Conservation (phyloP, 1,284 basidiomycete species). For the Paramarasmius palmivorus region DNA sequence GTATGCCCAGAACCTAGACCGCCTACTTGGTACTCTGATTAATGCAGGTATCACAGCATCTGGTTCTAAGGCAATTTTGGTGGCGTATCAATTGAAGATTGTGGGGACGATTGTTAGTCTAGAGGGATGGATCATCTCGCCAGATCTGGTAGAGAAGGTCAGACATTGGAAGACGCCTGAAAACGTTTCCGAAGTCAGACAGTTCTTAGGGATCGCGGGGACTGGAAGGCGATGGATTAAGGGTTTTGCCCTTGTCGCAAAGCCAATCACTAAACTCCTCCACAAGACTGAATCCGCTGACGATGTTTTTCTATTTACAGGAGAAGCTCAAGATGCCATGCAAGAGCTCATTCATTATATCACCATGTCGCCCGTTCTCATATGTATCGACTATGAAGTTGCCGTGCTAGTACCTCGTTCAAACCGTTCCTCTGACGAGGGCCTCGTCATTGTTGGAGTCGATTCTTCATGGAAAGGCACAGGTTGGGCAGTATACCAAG, state of each 20-base stretch:
- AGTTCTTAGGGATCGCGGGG: slow-evolving; percentile 32
- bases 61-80: slow-evolving; percentile 25
- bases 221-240: slow-evolving; percentile 30
- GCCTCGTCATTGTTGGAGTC: slow-evolving; percentile 30
- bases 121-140: slow-evolving; percentile 29
- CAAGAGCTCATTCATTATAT: slow-evolving; percentile 25
- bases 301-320: slow-evolving; percentile 20
- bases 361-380: slow-evolving; percentile 25
- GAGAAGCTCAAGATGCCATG: slow-evolving; percentile 22
- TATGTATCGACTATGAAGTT: slow-evolving; percentile 27
- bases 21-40: slow-evolving; percentile 21
- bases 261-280: slow-evolving; percentile 27
- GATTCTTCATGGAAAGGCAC: slow-evolving; percentile 32
- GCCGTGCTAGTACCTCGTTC: slow-evolving; percentile 11
- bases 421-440: slow-evolving; percentile 20
- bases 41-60: slow-evolving; percentile 29
- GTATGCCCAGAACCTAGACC: slow-evolving; percentile 21
- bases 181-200: slow-evolving; percentile 27
- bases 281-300: slow-evolving; percentile 2
- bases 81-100: slow-evolving; percentile 22
- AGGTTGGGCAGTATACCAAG: slow-evolving; percentile 34
- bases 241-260: slow-evolving; percentile 28
- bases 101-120: slow-evolving; percentile 27
- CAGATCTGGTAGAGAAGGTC: slow-evolving; percentile 26
- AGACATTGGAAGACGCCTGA: slow-evolving; percentile 27